Percentiles rank a stretch among this genome's conserved stretches.
Conservation (phyloP, 2,329 filamentous ascomycete genomes). For the Scedosporium aurantiacum region DNA sequence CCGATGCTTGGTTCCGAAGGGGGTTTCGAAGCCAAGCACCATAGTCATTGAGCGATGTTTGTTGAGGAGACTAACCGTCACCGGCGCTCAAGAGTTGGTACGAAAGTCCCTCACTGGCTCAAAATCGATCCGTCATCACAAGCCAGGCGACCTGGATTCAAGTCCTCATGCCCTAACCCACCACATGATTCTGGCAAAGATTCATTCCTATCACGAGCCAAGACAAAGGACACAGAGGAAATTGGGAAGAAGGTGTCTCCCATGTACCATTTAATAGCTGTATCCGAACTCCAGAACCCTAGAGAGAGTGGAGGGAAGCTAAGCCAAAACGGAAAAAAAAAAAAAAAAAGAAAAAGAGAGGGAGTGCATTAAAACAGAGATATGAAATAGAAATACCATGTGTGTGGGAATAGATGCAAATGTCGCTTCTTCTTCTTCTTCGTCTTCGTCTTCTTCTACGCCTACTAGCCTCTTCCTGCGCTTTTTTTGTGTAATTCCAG, state of each 20-base stretch:
- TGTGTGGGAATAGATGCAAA: slow-evolving; percentile 8
- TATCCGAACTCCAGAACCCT: not conserved
- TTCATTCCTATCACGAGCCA: no score
- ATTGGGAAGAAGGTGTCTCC: not conserved
- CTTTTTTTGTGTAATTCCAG: not conserved
- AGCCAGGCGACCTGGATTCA: no score
- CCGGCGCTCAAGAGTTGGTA: no score
- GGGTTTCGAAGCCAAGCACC: not conserved
- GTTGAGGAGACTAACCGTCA: no score
- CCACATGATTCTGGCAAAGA: no score
- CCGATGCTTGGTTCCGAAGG: not conserved
- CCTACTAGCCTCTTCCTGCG: slow-evolving; percentile 7
- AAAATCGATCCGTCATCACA: no score
- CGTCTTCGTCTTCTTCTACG: slow-evolving; percentile 6
- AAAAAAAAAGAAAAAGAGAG: not conserved
- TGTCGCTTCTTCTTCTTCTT: slow-evolving; percentile 11
- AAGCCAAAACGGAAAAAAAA: not conserved
- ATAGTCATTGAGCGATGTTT: no score
- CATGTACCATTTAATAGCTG: not conserved
- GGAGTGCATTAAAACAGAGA: not conserved
- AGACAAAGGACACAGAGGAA: not conserved
- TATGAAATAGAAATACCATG: not conserved
- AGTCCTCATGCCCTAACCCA: no score
- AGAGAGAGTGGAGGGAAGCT: slow-evolving; percentile 1
- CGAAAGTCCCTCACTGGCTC: no score